Evolutionary conservation across 2,329 filamentous ascomycete genomes (phyloP).

Genomic region (Trichoderma brevicompactum): DNA sequence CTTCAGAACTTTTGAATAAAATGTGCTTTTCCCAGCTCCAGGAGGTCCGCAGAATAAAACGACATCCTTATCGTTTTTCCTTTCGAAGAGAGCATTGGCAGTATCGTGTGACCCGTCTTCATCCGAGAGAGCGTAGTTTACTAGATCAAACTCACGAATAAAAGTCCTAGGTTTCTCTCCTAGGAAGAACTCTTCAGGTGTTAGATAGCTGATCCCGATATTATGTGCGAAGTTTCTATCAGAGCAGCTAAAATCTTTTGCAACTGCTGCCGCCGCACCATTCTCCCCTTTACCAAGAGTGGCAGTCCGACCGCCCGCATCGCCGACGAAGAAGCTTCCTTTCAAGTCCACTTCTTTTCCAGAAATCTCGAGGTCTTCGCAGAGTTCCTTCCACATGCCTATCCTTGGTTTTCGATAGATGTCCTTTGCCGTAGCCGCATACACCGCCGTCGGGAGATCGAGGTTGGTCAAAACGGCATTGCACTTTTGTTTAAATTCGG

Average conservation of each 20-base stretch:
- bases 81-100: conserved; percentile 55
- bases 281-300: conserved; percentile 34
- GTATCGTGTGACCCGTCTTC: conserved; percentile 28
- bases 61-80: conserved; percentile 70
- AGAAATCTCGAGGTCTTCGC: conserved; percentile 63
- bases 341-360: conserved; percentile 66
- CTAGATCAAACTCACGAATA: conserved; percentile 71
- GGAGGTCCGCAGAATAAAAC: conserved; percentile 88
- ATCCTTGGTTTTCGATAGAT: conserved; percentile 82
- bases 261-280: conserved; percentile 35
- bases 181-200: conserved; percentile 92
- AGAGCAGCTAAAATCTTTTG: conserved; percentile 68
- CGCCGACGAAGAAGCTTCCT: conserved; percentile 83
- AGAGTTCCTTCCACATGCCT: conserved; percentile 80
- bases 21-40: conserved; percentile 89
- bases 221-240: conserved; percentile 85
- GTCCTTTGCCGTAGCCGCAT: conserved; percentile 84
- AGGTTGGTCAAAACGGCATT: conserved; percentile 70
- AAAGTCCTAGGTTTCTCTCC: conserved; percentile 68
- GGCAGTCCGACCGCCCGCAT: conserved; percentile 70
- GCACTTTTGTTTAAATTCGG: conserved; percentile 83
- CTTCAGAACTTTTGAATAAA: conserved; percentile 78
- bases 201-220: conserved; percentile 76
- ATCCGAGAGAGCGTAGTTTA: conserved; percentile 52
- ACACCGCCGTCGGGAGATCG: conserved; percentile 76